Conservation (phyloP, 129 eudicot genomes). For the sunflower (Helianthus annuus) region DNA sequence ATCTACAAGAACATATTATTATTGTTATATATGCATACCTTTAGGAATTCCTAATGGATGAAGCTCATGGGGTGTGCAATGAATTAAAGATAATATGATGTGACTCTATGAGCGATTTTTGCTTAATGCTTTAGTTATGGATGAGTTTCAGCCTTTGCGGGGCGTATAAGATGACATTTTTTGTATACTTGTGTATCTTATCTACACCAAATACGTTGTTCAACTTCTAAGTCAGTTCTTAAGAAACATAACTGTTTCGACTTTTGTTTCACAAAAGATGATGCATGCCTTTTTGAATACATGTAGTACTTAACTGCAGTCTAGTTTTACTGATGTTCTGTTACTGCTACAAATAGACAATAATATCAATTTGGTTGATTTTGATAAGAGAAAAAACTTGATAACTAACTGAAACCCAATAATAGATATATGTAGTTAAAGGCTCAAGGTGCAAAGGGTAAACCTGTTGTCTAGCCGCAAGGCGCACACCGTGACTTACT, state of each 20-base stretch:
- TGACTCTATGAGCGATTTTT: conserved; percentile 1
- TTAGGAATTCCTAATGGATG: neutral
- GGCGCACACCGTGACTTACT: too few relatives aligned
- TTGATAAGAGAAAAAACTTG: neutral
- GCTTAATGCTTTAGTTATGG: neutral
- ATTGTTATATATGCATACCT: neutral
- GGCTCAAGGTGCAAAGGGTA: too few relatives aligned
- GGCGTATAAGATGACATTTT: neutral
- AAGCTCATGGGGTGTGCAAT: neutral
- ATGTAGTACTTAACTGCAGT: neutral
- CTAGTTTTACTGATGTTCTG: neutral
- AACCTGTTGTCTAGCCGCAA: too few relatives aligned
- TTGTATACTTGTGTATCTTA: neutral
- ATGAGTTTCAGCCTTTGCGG: neutral
- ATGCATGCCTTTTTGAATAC: neutral
- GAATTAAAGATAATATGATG: neutral
- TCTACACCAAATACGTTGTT: neutral
- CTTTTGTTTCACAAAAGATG: neutral
- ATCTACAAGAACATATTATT: neutral
- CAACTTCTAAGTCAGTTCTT: neutral
- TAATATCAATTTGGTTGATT: neutral
- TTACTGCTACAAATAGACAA: neutral
- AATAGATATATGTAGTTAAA: neutral
- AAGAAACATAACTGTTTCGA: neutral
- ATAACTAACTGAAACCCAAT: conserved; percentile 3